phyloP scores from a whole-genome alignment of 2,329 filamentous ascomycete species.

The Alternaria sp. region DNA sequence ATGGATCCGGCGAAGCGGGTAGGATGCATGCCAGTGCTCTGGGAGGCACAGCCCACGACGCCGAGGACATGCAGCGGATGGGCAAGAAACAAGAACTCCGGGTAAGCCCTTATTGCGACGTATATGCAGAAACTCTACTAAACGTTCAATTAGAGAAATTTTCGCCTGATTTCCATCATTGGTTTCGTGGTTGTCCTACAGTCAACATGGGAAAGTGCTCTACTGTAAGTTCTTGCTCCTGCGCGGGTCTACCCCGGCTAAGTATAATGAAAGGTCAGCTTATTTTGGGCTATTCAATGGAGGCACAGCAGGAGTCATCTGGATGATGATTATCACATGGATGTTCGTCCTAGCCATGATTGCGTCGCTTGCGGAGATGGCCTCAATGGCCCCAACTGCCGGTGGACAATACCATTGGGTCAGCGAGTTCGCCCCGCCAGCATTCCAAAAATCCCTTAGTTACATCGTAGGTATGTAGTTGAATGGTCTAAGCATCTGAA shows the following conservation, averaged over 20 bases:
- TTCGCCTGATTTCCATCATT: conserved; percentile 25
- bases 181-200: conserved; percentile 23
- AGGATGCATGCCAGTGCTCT: conserved; percentile 12
- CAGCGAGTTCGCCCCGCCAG: conserved; percentile 5
- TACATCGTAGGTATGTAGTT: conserved; percentile 8
- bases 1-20: background rate
- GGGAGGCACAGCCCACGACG: conserved; percentile 21
- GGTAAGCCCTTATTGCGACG: conserved; percentile 1
- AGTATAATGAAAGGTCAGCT: conserved; percentile 7
- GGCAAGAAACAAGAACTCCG: conserved; percentile 30
- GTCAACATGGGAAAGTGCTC: conserved; percentile 27
- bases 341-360: conserved; percentile 31
- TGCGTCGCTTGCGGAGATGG: conserved; percentile 12
- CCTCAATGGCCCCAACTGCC: conserved; percentile 9
- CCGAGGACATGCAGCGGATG: conserved; percentile 30
- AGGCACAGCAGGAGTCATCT: conserved; percentile 36
- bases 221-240: conserved; percentile 12
- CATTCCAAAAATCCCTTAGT: conserved; percentile 4
- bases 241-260: background rate
- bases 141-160: conserved; percentile 18
- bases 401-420: conserved; percentile 14
- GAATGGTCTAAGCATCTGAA: background rate
- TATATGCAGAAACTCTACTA: background rate
- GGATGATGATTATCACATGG: conserved; percentile 33
- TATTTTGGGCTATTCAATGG: conserved; percentile 30